Base-by-base conservation (phyloP, 495 filamentous ascomycete species). In the Aspergillus diversus region DNA sequence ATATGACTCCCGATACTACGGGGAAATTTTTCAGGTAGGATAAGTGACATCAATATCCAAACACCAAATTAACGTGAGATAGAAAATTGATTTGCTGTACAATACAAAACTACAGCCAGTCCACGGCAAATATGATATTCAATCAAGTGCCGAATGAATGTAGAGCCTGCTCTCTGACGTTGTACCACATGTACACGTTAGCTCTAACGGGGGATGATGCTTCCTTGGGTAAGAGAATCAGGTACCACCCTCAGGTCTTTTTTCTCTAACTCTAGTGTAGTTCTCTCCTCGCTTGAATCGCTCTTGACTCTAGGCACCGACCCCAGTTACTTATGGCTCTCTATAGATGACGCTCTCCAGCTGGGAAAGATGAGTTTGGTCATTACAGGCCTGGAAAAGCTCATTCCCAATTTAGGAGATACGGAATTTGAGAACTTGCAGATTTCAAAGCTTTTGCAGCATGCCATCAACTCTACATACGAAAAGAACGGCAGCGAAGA, bases 131-230 rank as follows among this genome's bases (percentile, higher is more conserved):
- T 53, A 78, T 84, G 4, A 73, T 84, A 7, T 87, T 90, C 66
- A 71, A 76, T 46, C 73, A 80, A 35, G 89, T 95, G 85, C 81
- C 88, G 7, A 77, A 84, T 43, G 63, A 77, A 21, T 80, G 77
- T 49, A 80, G 79, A 66, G 76, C 77, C 54, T 86, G 89, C 33
- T 82, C 86, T 4, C 81, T 87, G 64, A 91, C 90, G 8, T 77
- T 84, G 42, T 93, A 90, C 70, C 71, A 96, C 27, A 83, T 87
- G 67, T 93, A 90, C 78, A 94, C 91, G 68, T 75, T 90, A 33
- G 89, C 90, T 3, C 71, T 96, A 5, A 77, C 83, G 48, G 80
- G 72, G 57, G 77, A 79, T 59, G 85, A 92, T 69, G 65, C 69
- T 50, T 81, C 82, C 1, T 70, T 89, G 61, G 77, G 84, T 85